Conservation (phyloP, 306 rosid species). For the Dicorynia guianensis region DNA sequence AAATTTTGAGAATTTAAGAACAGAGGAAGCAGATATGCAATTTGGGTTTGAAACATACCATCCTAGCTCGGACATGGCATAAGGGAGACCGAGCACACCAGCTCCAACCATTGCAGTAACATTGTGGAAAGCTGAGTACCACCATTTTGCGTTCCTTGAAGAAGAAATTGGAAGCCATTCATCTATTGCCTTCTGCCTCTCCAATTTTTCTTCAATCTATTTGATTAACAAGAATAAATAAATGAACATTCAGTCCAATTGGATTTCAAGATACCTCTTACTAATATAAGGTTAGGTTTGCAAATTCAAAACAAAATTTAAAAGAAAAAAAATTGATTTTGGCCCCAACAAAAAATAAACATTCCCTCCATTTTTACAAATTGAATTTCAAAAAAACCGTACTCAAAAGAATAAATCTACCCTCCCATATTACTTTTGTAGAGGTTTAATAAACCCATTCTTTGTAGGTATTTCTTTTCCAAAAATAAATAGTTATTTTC, state of each 20-base stretch:
- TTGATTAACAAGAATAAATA: slow-evolving; percentile 15
- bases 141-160: slow-evolving; percentile 85
- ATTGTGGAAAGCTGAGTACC: slow-evolving; percentile 90
- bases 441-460: too few species aligned
- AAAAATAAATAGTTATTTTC: too few species aligned
- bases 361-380: too few species aligned
- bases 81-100: slow-evolving; percentile 82
- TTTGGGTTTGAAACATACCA: slow-evolving; percentile 53
- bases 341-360: too few species aligned
- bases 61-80: slow-evolving; percentile 75
- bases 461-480: too few species aligned
- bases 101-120: slow-evolving; percentile 91
- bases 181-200: slow-evolving; percentile 58
- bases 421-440: too few species aligned
- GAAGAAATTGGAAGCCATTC: slow-evolving; percentile 86
- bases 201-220: slow-evolving; percentile 35
- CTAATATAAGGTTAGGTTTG: too few species aligned
- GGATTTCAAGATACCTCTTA: too few species aligned
- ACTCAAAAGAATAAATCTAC: too few species aligned
- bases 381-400: too few species aligned
- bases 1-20: neutral
- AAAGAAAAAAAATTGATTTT: too few species aligned
- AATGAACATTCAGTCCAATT: neutral
- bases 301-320: too few species aligned
- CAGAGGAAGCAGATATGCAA: neutral